Evolutionary conservation across 2,329 filamentous ascomycete genomes (phyloP), one percentile per base, ranked within the genome.

Genomic region (Cercospora janseana): DNA sequence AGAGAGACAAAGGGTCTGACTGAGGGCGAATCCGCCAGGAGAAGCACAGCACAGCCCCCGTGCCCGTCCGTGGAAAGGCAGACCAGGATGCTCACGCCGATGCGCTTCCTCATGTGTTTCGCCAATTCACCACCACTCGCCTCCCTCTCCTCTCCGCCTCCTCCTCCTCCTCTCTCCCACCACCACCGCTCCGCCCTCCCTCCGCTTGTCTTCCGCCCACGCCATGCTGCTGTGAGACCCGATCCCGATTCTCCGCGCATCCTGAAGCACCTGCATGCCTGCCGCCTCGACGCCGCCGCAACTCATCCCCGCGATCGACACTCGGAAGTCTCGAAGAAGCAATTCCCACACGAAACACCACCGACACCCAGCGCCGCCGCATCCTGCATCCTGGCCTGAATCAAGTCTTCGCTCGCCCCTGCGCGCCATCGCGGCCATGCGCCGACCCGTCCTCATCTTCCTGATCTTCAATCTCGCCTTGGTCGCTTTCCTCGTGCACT

Each of bases 401-500:
- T 20, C 28, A 23, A 20, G 13, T 13, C 12, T 12, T 15, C 16
- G 23, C 10, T 15, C 13, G 13, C 20, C 5, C n/a, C 8, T 15
- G 43, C 16, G 31, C 26, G 34, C 70, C 15, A 26, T 45, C 51
- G 51, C 27, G 38, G 75, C 57, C 51, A 85, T 85, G 81, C 77
- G 80, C 60, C 77, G 76, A 70, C 77, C 78, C 64, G 70, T 82
- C 52, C 62, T 82, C 51, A 74, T 85, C 63, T 86, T 85, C 70
- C 70, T 87, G 46, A 61, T 88, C 52, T 74, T 82, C 67, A 86
- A 85, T 65, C 64, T 85, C 43, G 57, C 83, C 52, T 74, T 88
- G 56, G 69, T 89, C 59, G 75, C 75, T 43, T 79, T 85, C 64
- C 75, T 88, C 28, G 70, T 89, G 24, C 78, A 83, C 70, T 78